Percentiles rank a stretch among this genome's conserved stretches.
These are phyloP conservation scores for Phytophthora fragariaefolia DNA, from an alignment of 352 stramenopile species.

Conservation along the genomic window DNA sequence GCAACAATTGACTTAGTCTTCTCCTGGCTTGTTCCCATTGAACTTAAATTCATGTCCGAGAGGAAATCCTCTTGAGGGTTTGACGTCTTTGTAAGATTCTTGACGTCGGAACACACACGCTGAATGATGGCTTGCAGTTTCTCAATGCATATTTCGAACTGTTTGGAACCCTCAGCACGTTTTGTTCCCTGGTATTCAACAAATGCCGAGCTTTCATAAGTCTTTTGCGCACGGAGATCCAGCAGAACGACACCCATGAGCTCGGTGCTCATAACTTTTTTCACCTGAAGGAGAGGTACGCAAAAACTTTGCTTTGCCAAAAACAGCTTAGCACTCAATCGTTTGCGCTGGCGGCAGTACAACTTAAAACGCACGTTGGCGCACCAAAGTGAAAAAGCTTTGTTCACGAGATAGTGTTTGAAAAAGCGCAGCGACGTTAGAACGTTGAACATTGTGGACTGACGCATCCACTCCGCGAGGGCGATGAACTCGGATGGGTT, in stretches of 20 bases:
- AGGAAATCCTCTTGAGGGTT: constrained; percentile 73
- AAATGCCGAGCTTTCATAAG: constrained; percentile 89
- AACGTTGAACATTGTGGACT: constrained; percentile 95
- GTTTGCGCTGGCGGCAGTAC: constrained; percentile 90
- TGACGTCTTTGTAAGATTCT: constrained; percentile 79
- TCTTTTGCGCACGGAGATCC: constrained; percentile 89
- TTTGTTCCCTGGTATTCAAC: constrained; percentile 91
- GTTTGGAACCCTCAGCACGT: constrained; percentile 86
- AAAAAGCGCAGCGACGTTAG: constrained; percentile 95
- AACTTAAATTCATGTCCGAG: constrained; percentile 41
- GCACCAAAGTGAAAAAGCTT: constrained; percentile 90
- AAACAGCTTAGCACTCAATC: constrained; percentile 84
- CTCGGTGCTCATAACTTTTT: constrained; percentile 88
- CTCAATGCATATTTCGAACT: constrained; percentile 92
- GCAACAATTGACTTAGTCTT: constrained; percentile 95
- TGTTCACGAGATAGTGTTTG: constrained; percentile 94
- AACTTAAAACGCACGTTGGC: constrained; percentile 92
- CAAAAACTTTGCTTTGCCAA: constrained; percentile 93
- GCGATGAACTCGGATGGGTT: constrained; percentile 93
- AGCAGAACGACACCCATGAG: constrained; percentile 84
- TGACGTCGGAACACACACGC: constrained; percentile 91
- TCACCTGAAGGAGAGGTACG: constrained; percentile 86
- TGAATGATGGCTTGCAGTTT: constrained; percentile 91
- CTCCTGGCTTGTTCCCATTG: constrained; percentile 51
- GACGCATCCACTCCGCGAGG: constrained; percentile 94